Evolutionary conservation across 2,329 filamentous ascomycete species (phyloP).

Genomic region (Rachicladosporium sp.): DNA sequence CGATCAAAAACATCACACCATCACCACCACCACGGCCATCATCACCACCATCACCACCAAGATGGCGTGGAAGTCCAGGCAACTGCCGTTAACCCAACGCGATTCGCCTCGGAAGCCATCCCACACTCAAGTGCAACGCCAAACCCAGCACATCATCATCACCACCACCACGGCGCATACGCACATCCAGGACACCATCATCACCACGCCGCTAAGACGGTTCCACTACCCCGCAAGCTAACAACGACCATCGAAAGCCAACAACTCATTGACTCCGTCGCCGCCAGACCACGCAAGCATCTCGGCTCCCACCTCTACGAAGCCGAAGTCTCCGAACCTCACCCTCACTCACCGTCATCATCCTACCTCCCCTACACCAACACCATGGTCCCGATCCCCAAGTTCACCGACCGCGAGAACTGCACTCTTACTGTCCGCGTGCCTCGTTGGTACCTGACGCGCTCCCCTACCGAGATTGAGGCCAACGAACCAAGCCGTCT

Average conservation of each 20-base stretch:
- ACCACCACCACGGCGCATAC: constrained; percentile 27
- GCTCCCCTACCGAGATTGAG: constrained; percentile 5
- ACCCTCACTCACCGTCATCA: constrained; percentile 3
- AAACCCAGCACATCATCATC: constrained; percentile 21
- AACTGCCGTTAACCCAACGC: constrained; percentile 20
- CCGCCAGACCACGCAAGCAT: constrained; percentile 60
- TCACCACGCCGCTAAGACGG: constrained; percentile 23
- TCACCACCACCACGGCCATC: constrained; percentile 46
- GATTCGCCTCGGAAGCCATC: constrained; percentile 20
- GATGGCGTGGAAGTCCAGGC: constrained; percentile 16
- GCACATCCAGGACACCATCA: constrained; percentile 24
- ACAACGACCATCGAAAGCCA: constrained; percentile 57
- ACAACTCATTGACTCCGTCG: constrained; percentile 58
- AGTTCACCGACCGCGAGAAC: constrained; percentile 68
- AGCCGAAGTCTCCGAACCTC: constrained; percentile 44
- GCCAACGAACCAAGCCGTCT: constrained; percentile 41
- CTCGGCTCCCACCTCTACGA: constrained; percentile 77
- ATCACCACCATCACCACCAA: constrained; percentile 32
- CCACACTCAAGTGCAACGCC: constrained; percentile 15
- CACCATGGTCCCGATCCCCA: constrained; percentile 60
- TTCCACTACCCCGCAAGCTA: constrained; percentile 41
- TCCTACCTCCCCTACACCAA: constrained; percentile 35
- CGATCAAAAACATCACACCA: constrained; percentile 40
- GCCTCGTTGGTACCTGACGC: constrained; percentile 57
- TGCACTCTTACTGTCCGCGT: constrained; percentile 84